phyloP scores from a whole-genome alignment of 1,284 basidiomycete species.

The Cutaneotrichosporon dermatis region DNA sequence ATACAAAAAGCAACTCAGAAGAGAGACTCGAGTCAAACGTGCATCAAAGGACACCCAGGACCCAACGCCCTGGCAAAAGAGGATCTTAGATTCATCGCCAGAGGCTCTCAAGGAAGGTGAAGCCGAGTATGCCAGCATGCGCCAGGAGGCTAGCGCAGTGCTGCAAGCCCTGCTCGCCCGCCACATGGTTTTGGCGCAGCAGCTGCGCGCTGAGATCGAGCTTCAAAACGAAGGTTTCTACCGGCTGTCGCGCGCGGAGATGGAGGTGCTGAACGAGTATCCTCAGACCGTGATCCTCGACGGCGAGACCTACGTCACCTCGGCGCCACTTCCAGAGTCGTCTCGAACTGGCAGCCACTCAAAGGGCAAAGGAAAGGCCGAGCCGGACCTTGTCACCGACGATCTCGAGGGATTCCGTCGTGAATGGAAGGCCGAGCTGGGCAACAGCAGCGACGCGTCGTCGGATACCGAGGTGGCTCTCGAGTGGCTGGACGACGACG shows the following conservation, averaged over 20 bases:
- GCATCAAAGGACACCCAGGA: no score
- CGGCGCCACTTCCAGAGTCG: neutral
- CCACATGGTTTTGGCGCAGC: conserved; percentile 1
- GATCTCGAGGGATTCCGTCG: neutral
- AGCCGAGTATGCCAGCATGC: neutral
- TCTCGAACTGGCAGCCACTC: no score
- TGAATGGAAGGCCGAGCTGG: neutral
- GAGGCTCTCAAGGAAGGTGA: neutral
- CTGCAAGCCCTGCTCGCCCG: neutral
- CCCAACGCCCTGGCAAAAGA: no score
- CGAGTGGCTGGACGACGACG: no score
- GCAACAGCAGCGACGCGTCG: neutral
- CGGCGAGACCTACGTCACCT: neutral
- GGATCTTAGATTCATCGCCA: no score
- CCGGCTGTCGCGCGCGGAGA: neutral
- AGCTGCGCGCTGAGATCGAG: neutral
- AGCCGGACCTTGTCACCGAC: neutral
- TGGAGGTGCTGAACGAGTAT: neutral
- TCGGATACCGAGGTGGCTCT: no score
- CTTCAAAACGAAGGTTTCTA: conserved; percentile 2
- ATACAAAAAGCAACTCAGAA: no score
- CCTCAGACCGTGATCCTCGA: neutral
- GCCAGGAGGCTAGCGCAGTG: neutral
- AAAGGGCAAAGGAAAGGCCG: neutral
- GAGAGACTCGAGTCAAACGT: no score